phyloP scores from a whole-genome alignment of 768 basidiomycete genomes.

The Suillus plorans region DNA sequence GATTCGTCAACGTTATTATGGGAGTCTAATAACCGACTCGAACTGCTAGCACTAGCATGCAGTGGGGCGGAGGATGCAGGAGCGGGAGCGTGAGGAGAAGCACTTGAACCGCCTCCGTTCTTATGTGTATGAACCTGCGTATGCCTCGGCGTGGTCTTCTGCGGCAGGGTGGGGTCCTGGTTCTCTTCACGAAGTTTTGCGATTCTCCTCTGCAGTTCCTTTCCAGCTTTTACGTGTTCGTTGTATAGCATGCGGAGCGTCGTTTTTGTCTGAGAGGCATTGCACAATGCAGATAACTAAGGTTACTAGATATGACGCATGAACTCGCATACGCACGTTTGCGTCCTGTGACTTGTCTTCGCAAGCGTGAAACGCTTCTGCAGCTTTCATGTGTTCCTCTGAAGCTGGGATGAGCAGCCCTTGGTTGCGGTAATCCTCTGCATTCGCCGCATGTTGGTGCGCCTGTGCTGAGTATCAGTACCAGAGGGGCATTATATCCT shows the following conservation, averaged over 20 bases:
- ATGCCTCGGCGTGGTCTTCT: constrained; percentile 43
- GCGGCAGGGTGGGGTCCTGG: constrained; percentile 73
- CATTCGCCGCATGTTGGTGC: constrained; percentile 79
- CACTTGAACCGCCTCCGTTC: constrained; percentile 17
- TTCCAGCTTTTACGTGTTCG: constrained; percentile 68
- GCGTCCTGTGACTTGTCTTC: constrained; percentile 72
- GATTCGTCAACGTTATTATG: constrained; percentile 79
- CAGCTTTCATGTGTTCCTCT: constrained; percentile 75
- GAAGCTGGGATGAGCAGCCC: constrained; percentile 72
- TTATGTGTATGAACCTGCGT: constrained; percentile 23
- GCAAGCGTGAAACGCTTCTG: constrained; percentile 71
- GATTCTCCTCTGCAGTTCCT: constrained; percentile 71
- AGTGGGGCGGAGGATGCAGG: constrained; percentile 47
- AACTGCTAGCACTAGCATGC: constrained; percentile 39
- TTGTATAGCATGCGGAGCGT: constrained; percentile 75
- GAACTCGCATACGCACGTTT: constrained; percentile 48
- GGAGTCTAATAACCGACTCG: constrained; percentile 43
- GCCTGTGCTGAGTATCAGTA: constrained; percentile 47
- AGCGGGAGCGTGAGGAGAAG: constrained; percentile 18
- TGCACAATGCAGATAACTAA: constrained; percentile 12
- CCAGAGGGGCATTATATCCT: constrained; percentile 3
- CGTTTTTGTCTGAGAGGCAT: constrained; percentile 59
- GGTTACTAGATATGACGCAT: constrained; percentile 3
- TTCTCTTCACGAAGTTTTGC: constrained; percentile 72
- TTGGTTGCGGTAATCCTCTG: constrained; percentile 65